phyloP scores from a whole-genome alignment of 2,329 filamentous ascomycete species.

The Colletotrichum musicola region DNA sequence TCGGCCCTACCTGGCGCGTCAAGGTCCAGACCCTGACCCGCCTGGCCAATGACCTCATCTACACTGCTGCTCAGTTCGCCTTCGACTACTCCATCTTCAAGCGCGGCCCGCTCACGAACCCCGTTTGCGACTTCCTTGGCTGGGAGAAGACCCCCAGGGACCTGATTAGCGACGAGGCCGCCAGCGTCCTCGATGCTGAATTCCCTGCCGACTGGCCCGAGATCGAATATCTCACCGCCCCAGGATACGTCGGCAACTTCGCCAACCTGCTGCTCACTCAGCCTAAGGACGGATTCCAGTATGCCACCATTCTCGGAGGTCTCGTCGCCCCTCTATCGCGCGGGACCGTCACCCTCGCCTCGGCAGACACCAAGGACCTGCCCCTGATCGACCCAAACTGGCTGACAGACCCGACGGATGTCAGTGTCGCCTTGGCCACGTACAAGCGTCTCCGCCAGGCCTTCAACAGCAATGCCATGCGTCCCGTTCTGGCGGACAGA shows the following conservation, averaged over 20 bases:
- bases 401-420: constrained; percentile 56
- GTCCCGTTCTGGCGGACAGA: constrained; percentile 47
- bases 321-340: constrained; percentile 57
- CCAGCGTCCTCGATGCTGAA: not conserved
- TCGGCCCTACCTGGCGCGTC: constrained; percentile 35
- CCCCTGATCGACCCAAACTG: constrained; percentile 62
- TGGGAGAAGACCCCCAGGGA: constrained; percentile 41
- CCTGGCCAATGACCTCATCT: constrained; percentile 24
- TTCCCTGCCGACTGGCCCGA: constrained; percentile 35
- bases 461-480: constrained; percentile 46
- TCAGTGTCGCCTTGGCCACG: constrained; percentile 56
- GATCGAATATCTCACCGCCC: constrained; percentile 33
- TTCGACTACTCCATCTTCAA: constrained; percentile 15
- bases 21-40: constrained; percentile 39
- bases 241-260: constrained; percentile 40
- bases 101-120: constrained; percentile 41
- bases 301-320: constrained; percentile 42
- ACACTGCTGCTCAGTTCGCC: constrained; percentile 8
- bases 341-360: constrained; percentile 57
- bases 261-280: constrained; percentile 6
- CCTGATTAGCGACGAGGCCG: not conserved
- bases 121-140: constrained; percentile 41
- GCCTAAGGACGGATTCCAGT: constrained; percentile 36
- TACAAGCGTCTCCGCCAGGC: constrained; percentile 57
- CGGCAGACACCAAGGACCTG: constrained; percentile 48